Conservation (phyloP, 2,329 filamentous ascomycete species). For the Trichoderma aggressivum region DNA sequence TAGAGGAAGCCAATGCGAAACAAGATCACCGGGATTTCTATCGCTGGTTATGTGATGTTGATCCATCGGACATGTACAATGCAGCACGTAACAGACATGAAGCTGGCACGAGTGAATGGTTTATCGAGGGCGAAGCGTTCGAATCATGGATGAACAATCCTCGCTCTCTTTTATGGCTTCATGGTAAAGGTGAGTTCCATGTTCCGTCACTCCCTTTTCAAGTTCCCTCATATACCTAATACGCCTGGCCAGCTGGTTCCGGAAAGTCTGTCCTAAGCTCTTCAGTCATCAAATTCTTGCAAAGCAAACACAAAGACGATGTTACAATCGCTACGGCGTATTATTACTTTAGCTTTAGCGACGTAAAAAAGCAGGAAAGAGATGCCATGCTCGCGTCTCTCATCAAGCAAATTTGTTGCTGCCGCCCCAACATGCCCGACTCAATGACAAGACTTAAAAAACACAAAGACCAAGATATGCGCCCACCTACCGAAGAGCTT, state of each 20-base stretch:
- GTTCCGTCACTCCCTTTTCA: not conserved
- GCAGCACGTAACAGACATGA: not conserved
- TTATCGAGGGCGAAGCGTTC: not conserved
- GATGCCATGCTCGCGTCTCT: slow-evolving; percentile 14
- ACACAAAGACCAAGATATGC: not conserved
- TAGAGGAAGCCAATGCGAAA: not conserved
- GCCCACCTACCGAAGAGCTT: not conserved
- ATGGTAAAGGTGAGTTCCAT: slow-evolving; percentile 12
- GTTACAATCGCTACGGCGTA: not conserved
- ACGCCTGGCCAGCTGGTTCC: not conserved
- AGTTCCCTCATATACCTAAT: not conserved
- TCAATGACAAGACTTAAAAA: not conserved
- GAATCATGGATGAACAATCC: not conserved
- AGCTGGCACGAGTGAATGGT: not conserved
- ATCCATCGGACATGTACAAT: not conserved
- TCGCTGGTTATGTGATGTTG: not conserved
- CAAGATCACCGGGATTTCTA: not conserved
- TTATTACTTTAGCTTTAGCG: slow-evolving; percentile 16
- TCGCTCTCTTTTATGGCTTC: slow-evolving; percentile 16
- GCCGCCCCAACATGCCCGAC: slow-evolving; percentile 1
- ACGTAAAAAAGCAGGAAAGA: not conserved
- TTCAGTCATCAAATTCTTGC: not conserved
- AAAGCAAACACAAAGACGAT: not conserved
- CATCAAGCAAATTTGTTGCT: slow-evolving; percentile 10
- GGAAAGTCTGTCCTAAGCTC: slow-evolving; percentile 9